phyloP scores from a whole-genome alignment of 1,284 basidiomycete species.

The Cryptococcus maquisensis region DNA sequence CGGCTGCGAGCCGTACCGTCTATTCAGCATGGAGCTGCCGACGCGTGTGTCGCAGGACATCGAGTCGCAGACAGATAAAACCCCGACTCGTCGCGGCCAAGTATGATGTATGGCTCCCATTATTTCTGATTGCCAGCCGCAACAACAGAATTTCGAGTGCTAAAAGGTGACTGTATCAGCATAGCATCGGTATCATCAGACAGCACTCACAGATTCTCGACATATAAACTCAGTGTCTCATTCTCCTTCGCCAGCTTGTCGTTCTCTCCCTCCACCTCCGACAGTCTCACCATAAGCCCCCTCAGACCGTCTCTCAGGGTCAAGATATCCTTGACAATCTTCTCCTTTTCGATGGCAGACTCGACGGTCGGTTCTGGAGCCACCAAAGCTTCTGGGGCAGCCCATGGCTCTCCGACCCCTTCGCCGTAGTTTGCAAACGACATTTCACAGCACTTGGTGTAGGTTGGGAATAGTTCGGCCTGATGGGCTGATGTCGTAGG shows the following conservation, averaged over 20 bases:
- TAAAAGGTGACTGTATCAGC: conserved; percentile 5
- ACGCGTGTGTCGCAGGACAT: too few relatives aligned
- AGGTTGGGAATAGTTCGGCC: not conserved
- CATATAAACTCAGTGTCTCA: conserved; percentile 44
- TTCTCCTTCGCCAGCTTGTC: conserved; percentile 44
- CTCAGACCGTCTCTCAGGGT: conserved; percentile 39
- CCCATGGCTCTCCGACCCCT: conserved; percentile 6
- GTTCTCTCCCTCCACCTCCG: conserved; percentile 42
- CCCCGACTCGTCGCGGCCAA: too few relatives aligned
- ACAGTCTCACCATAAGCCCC: conserved; percentile 37
- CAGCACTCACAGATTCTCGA: conserved; percentile 46
- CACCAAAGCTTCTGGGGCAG: not conserved
- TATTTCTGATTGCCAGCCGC: conserved; percentile 38
- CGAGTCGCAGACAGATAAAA: too few relatives aligned
- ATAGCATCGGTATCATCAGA: not conserved
- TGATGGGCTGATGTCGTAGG: not conserved
- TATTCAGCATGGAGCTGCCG: too few relatives aligned
- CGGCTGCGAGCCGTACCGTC: too few relatives aligned
- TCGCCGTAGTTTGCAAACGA: conserved; percentile 5
- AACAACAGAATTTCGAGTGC: conserved; percentile 47
- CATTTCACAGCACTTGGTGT: not conserved
- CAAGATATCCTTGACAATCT: conserved; percentile 42
- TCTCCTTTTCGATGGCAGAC: conserved; percentile 40
- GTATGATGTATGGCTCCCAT: not conserved
- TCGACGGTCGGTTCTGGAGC: conserved; percentile 29